Percentiles rank a stretch among this genome's conserved stretches.
Evolutionary conservation across 2,329 filamentous ascomycete species (phyloP).

Genomic region (Paradendryphiella salina): DNA sequence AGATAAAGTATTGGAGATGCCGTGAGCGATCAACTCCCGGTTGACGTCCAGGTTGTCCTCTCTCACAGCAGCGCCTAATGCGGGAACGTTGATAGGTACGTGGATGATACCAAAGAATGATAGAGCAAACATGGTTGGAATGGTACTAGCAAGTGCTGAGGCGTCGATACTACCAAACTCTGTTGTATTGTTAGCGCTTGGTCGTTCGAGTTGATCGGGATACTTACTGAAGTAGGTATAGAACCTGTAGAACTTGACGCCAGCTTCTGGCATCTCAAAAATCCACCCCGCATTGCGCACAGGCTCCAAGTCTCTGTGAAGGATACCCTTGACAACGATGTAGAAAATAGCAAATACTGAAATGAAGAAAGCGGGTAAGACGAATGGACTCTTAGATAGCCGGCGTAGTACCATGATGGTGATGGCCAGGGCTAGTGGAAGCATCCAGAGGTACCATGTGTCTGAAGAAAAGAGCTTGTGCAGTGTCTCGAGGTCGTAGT

Average conservation of each 20-base stretch:
- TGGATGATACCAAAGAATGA: conserved; percentile 98
- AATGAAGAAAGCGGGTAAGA: conserved; percentile 86
- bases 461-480: conserved; percentile 72
- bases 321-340: conserved; percentile 70
- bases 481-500: conserved; percentile 77
- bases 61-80: conserved; percentile 83
- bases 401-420: conserved; percentile 75
- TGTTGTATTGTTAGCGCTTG: conserved; percentile 43
- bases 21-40: conserved; percentile 87
- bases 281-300: conserved; percentile 83
- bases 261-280: conserved; percentile 80
- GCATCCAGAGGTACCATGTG: conserved; percentile 79
- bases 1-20: conserved; percentile 88
- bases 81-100: conserved; percentile 96
- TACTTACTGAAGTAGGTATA: conserved; percentile 88
- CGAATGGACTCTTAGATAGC: conserved; percentile 77
- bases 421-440: conserved; percentile 76
- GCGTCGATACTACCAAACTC: conserved; percentile 82
- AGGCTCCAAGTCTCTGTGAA: conserved; percentile 66
- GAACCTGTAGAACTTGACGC: conserved; percentile 95
- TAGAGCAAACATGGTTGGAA: conserved; percentile 93
- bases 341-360: conserved; percentile 77
- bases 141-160: conserved; percentile 77
- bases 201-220: neutral
- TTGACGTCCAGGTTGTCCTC: conserved; percentile 93